These are phyloP conservation scores for Coccomyxa subellipsoidea DNA, from an alignment of 163 green algal species.

Conservation along the genomic window DNA sequence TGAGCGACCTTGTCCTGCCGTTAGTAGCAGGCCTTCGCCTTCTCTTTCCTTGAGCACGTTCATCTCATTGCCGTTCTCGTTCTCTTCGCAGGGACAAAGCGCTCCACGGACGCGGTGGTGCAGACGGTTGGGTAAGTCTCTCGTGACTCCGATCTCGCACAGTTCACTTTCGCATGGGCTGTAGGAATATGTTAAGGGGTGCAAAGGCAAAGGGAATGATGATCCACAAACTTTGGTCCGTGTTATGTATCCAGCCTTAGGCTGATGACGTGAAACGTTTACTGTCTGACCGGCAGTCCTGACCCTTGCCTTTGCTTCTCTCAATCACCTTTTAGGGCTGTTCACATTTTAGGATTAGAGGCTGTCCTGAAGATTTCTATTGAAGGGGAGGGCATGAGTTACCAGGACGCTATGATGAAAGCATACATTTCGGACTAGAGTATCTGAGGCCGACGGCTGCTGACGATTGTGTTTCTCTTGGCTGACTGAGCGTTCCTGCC, in stretches of 20 bases:
- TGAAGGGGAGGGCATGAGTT: conserved; percentile 11
- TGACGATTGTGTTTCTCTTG: conserved; percentile 53
- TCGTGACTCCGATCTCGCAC: no score
- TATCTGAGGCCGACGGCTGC: conserved; percentile 44
- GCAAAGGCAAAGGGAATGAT: conserved; percentile 37
- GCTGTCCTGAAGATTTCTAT: no score
- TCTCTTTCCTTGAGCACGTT: no score
- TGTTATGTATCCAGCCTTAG: conserved; percentile 50
- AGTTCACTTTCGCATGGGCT: no score
- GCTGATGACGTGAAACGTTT: conserved; percentile 42
- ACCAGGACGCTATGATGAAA: conserved; percentile 33
- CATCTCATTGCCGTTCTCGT: no score
- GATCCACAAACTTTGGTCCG: conserved; percentile 47
- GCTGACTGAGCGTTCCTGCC: conserved; percentile 47
- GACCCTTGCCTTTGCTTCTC: conserved; percentile 28
- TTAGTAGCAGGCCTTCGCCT: no score
- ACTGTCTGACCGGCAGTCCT: conserved; percentile 13
- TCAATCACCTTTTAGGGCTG: no score
- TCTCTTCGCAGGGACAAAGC: background rate
- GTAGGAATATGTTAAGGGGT: no score
- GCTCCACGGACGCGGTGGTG: background rate
- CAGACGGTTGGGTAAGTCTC: background rate
- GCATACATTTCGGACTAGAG: conserved; percentile 49
- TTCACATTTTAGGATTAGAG: no score
- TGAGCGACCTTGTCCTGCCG: conserved; percentile 34